Evolutionary conservation across 768 basidiomycete genomes (phyloP).

Genomic region (Boletus fagicola): DNA sequence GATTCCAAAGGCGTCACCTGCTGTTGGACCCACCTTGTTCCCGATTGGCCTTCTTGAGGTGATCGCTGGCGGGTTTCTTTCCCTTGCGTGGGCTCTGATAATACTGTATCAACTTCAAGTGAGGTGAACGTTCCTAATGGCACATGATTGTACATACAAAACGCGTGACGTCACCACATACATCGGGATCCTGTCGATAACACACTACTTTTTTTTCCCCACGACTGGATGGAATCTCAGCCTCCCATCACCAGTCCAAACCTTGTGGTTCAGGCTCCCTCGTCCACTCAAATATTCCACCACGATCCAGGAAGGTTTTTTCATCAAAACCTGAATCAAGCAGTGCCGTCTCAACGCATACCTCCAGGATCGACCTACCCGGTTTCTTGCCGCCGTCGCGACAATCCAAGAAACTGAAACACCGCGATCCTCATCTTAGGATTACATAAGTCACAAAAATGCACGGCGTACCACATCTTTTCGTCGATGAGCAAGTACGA

Average conservation of each 20-base stretch:
- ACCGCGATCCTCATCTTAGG: not conserved
- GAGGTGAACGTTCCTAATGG: not conserved
- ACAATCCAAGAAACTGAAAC: conserved; percentile 32
- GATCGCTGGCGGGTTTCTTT: not conserved
- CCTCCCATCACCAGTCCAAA: conserved; percentile 11
- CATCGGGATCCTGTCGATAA: not conserved
- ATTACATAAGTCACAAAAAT: not conserved
- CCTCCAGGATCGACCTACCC: conserved; percentile 12
- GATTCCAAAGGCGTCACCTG: conserved; percentile 10
- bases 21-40: conserved; percentile 23
- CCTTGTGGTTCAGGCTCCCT: not conserved
- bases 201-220: not conserved
- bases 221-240: not conserved
- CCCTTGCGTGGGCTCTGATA: not conserved
- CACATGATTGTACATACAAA: not conserved
- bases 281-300: conserved; percentile 9
- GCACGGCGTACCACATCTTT: conserved; percentile 30
- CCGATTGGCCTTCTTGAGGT: not conserved
- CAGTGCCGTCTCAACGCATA: conserved; percentile 17
- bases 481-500: conserved; percentile 40
- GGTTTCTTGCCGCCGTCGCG: conserved; percentile 31
- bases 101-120: not conserved
- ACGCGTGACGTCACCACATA: not conserved
- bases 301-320: conserved; percentile 8
- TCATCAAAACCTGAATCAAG: conserved; percentile 18